Conservation (phyloP, 768 basidiomycete genomes). For the Russula vinacea region DNA sequence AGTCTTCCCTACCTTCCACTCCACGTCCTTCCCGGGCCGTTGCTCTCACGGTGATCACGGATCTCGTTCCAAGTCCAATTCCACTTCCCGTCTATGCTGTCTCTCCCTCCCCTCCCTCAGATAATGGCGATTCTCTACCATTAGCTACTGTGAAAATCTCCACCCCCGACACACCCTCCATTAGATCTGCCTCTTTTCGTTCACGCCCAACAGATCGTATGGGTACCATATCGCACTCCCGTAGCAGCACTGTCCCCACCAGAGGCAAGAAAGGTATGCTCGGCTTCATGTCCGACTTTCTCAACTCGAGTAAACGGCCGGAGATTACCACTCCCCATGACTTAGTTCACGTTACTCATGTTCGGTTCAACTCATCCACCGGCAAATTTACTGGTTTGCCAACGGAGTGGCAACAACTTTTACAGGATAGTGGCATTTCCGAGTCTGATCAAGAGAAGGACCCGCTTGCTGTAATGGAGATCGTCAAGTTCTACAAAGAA, state of each 20-base stretch:
- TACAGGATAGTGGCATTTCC: constrained; percentile 50
- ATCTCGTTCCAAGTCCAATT: constrained; percentile 30
- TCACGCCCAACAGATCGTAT: too few relatives aligned
- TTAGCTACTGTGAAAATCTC: neutral
- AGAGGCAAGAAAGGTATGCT: constrained; percentile 63
- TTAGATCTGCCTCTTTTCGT: too few relatives aligned
- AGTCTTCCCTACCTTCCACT: constrained; percentile 44
- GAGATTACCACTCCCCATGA: constrained; percentile 94
- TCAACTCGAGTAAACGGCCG: constrained; percentile 69
- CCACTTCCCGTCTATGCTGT: constrained; percentile 30
- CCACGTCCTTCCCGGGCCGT: constrained; percentile 66
- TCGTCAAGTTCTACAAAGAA: constrained; percentile 92
- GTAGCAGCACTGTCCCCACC: constrained; percentile 42
- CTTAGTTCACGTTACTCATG: constrained; percentile 98
- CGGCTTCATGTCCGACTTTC: constrained; percentile 66
- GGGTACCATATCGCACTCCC: constrained; percentile 39
- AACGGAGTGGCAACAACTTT: constrained; percentile 93
- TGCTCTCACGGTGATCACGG: constrained; percentile 69
- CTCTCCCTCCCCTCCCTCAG: constrained; percentile 46
- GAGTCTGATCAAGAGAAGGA: constrained; percentile 94
- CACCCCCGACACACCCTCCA: neutral
- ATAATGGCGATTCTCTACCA: constrained; percentile 6
- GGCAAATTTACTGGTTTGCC: constrained; percentile 98
- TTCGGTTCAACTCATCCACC: constrained; percentile 97
- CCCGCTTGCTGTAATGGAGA: constrained; percentile 96